Base-by-base conservation (phyloP, 1,284 basidiomycete species). In the Cystobasidiaceae sp. region DNA sequence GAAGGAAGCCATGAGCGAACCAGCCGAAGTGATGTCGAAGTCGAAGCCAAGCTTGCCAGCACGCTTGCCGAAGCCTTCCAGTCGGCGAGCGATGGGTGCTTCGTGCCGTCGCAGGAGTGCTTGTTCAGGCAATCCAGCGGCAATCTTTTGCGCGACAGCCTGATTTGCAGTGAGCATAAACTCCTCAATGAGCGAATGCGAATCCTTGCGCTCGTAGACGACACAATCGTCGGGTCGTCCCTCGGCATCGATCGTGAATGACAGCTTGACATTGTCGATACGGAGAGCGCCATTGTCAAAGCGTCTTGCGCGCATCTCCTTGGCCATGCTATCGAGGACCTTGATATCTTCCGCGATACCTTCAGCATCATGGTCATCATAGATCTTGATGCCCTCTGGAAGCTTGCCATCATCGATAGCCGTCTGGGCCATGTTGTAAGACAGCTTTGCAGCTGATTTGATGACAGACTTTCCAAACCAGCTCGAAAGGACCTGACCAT, bases 111-210 rank as follows among this genome's bases (percentile, higher is more conserved):
- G 86, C 46, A 98, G 84, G 32, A 99, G 82, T 19, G 94, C 90
- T 75, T 97, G 90, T 75, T 98, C 94, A 37, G 94, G 93, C 44
- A 97, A 82, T 69, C 92, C 87, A 37, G 92, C 87, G 23, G 93
- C 94, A 71, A 97, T 86, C 74, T 93, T 87, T 74, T 93, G 89
- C 5, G 94, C 93, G 33, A 94, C 89, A 6, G 91, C 82, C 41
- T 86, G 86, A 76, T 98, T 98, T 69, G 90, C 86, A 65, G 93
- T 81, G 6, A 98, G 79, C 91, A 97, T 97, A 78, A 94, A 93
- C 88, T 97, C 96, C 78, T 97, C 90, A 45, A 98, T 84, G 30
- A 97, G 78, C 46, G 82, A 81, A 71, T 93, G 86, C 7, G 93
- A 87, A 63, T 93, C 87, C 32, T 77, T 84, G 56, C 81, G 80